A percentile compares a stretch with the other conserved stretches of the same genome.
phyloP scores from a whole-genome alignment of 768 basidiomycete species.

The Baorangia bicolor region DNA sequence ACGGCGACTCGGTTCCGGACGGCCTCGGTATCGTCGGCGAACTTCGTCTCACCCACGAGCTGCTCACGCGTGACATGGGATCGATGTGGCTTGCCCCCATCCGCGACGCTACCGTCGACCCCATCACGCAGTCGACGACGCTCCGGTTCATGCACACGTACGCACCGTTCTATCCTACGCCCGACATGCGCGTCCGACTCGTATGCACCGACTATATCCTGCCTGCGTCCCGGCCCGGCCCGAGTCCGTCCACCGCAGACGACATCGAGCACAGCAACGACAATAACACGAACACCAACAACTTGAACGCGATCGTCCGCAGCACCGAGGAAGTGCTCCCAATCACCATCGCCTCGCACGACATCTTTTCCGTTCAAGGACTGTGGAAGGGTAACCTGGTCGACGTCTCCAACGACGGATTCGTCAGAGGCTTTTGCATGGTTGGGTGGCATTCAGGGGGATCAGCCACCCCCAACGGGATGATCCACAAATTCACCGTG shows the following conservation, averaged over 20 bases:
- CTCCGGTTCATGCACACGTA: slow-evolving; percentile 23
- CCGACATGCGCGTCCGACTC: slow-evolving; percentile 4
- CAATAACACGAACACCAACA: background rate
- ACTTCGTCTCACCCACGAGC: slow-evolving; percentile 24
- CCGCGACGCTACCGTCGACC: slow-evolving; percentile 10
- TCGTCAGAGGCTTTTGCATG: slow-evolving; percentile 13
- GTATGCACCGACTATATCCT: slow-evolving; percentile 20
- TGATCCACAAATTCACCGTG: slow-evolving; percentile 15
- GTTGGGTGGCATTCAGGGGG: background rate
- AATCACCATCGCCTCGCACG: slow-evolving; percentile 9
- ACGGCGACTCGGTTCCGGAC: background rate
- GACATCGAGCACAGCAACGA: background rate
- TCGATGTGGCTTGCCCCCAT: slow-evolving; percentile 16
- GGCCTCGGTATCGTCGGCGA: background rate
- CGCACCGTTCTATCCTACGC: background rate
- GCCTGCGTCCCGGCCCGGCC: background rate
- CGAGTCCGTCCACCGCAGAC: background rate
- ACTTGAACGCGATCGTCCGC: slow-evolving; percentile 6
- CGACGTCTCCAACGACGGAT: slow-evolving; percentile 14
- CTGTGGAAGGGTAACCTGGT: slow-evolving; percentile 16
- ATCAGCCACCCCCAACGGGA: background rate
- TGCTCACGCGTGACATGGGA: slow-evolving; percentile 2
- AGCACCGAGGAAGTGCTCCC: slow-evolving; percentile 5
- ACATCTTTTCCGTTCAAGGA: slow-evolving; percentile 8
- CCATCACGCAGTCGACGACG: slow-evolving; percentile 10